These are phyloP conservation scores for Entomortierella lignicola DNA, from an alignment of 192 early-diverging fungal species.

Conservation along the genomic window DNA sequence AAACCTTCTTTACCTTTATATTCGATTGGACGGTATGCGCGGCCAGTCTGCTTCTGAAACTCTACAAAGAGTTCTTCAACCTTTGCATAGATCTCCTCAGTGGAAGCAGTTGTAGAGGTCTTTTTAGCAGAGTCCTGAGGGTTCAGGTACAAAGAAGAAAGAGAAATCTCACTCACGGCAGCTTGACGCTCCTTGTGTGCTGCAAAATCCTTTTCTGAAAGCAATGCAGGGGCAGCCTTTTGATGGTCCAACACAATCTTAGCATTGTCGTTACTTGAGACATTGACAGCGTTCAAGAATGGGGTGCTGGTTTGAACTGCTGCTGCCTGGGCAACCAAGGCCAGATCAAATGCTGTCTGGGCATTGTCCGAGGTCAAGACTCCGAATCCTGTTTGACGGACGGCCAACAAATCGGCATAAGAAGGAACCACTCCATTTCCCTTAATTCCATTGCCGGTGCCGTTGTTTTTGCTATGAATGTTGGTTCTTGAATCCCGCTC, in stretches of 20 bases:
- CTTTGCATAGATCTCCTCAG: slow-evolving; percentile 62
- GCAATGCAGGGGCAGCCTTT: slow-evolving; percentile 38
- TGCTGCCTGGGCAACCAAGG: slow-evolving; percentile 81
- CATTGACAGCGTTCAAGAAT: slow-evolving; percentile 73
- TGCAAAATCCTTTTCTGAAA: slow-evolving; percentile 58
- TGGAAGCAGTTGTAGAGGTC: slow-evolving; percentile 35
- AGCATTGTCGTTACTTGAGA: slow-evolving; percentile 2
- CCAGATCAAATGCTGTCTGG: slow-evolving; percentile 87
- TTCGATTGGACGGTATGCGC: slow-evolving; percentile 70
- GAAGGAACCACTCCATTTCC: slow-evolving; percentile 33
- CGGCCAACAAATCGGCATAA: slow-evolving; percentile 71
- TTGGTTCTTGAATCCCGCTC: slow-evolving; percentile 56
- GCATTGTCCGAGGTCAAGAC: slow-evolving; percentile 79
- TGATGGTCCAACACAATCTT: slow-evolving; percentile 41
- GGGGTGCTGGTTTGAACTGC: slow-evolving; percentile 68
- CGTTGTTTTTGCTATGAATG: neutral
- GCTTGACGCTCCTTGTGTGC: slow-evolving; percentile 48
- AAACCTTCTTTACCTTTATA: slow-evolving; percentile 79
- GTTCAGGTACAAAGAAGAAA: slow-evolving; percentile 42
- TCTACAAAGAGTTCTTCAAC: slow-evolving; percentile 56
- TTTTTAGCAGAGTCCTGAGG: slow-evolving; percentile 3
- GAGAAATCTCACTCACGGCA: slow-evolving; percentile 50
- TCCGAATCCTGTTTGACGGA: slow-evolving; percentile 83
- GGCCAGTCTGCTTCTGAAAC: slow-evolving; percentile 62
- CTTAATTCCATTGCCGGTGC: slow-evolving; percentile 7